Base-by-base conservation (phyloP, 1,284 basidiomycete genomes). In the Sphagnurus paluster region DNA sequence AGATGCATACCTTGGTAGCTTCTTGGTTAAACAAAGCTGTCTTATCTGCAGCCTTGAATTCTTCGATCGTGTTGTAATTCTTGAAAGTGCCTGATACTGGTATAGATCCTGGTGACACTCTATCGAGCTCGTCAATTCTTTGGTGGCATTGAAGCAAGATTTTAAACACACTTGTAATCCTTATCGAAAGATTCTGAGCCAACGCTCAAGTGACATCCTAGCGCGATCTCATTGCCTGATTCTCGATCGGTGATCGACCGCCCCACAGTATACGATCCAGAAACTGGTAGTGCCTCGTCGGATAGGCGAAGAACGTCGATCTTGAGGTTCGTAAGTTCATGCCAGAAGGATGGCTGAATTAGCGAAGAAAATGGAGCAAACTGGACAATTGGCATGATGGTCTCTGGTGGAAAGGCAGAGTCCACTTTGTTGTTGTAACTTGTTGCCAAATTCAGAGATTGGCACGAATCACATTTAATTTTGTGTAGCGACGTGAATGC, bases 1-100 rank as follows among this genome's bases (percentile, higher is more conserved):
- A 33, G 28, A 39, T 44, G 57, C 67, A 53, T 50, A 87, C 87
- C 67, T 82, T 72, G 52, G 84, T 75, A 0, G 83, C 76, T 44
- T 85, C 65, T 17, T 75, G 60, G 50, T 90, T 88, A 65, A 98
- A 93, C 6, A 97, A 65, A 11, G 79, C 79, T 17, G 85, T 82
- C 75, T 99, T 98, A 58, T 98, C 91, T 1, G 86, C 84, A 2
- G 80, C 78, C 60, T 90, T 94, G 72, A 99, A 99, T 10, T 97
- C 93, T 58, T 98, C 95, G 56, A 98, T 86, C 1, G 97, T 98
- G 63, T 99, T 99, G 71, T 80, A 95, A 64, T 94, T 94, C 76
- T 93, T 95, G 58, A 98, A 77, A 1, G 74, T 68, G 8, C 96
- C 96, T 10, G 44, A 42, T 0, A 59, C 60, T 29, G 49, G 40